Base-by-base conservation (phyloP, 1,284 basidiomycete genomes). In the Stereum hirsutum region DNA sequence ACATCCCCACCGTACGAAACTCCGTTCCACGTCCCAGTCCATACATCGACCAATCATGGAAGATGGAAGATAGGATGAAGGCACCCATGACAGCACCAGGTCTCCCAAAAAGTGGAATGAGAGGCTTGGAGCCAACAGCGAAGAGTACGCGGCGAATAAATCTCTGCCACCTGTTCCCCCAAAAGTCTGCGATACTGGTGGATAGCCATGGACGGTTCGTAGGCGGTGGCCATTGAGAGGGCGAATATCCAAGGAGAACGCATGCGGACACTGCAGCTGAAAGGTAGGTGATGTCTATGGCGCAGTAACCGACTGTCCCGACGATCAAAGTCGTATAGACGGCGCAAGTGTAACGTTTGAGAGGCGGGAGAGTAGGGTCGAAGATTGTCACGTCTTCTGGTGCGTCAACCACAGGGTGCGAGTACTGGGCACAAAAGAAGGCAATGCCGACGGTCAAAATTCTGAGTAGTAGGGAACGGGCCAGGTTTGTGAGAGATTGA, bases 1-100 rank as follows among this genome's bases (percentile, higher is more conserved):
- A 30, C 28, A 30, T 30, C 28, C n/a, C 28, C 28, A n/a, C 28
- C 28, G n/a, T 30, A 30, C 54, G 43, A 6, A 71, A 65, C 28
- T 80, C 72, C 0, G 61, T 60, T 12, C 76, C 79, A 6, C 63
- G 63, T 2, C 69, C 73, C 70, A 80, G 73, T 4, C 74, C 76
- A 65, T 72, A 79, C 40, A 76, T 52, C 11, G 72, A 78, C 23
- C 69, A 41, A 49, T 75, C 66, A 46, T 84, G 81, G 14, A 84
- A 50, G 2, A 73, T 32, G 3, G 71, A 78, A 0, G 80, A 83
- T 12, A 72, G 49, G 2, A 71, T 39, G 52, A 84, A 84, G 1
- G 69, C 70, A 8, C 77, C 78, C 10, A 82, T 40, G 6, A 78
- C 61, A 3, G 56, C 59, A 5, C 72, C 76, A 3, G 54, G 45